A percentile compares a stretch with the other conserved stretches of the same genome.
Conservation (phyloP, 2,329 filamentous ascomycete species). For the Bipolaris bicolor region DNA sequence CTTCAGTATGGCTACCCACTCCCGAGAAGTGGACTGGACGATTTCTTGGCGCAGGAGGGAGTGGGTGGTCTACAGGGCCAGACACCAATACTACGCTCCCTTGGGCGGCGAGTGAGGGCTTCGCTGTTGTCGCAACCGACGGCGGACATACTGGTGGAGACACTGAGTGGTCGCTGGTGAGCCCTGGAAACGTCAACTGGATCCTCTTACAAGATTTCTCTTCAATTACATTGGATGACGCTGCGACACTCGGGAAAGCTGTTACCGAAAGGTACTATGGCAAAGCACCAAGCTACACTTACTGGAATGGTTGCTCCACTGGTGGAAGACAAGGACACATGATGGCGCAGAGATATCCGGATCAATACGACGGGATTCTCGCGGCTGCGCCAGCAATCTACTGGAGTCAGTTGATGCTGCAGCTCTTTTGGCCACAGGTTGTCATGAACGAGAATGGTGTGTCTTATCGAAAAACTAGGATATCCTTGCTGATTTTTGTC, state of each 20-base stretch:
- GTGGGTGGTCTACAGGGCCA: constrained; percentile 25
- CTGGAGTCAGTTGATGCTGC: constrained; percentile 23
- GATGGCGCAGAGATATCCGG: constrained; percentile 40
- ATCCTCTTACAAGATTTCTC: constrained; percentile 41
- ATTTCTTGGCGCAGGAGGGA: constrained; percentile 31
- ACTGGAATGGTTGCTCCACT: constrained; percentile 39
- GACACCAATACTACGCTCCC: constrained; percentile 16
- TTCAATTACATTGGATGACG: constrained; percentile 41
- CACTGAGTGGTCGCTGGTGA: constrained; percentile 15
- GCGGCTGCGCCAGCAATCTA: constrained; percentile 38
- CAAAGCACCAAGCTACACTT: constrained; percentile 33
- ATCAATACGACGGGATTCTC: constrained; percentile 38
- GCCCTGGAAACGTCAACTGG: constrained; percentile 29
- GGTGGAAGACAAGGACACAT: constrained; percentile 36
- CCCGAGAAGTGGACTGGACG: constrained; percentile 29
- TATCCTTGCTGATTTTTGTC: not conserved
- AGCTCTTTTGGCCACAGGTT: constrained; percentile 29
- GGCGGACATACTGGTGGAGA: constrained; percentile 23
- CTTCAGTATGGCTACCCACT: constrained; percentile 28
- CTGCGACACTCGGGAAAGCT: constrained; percentile 35
- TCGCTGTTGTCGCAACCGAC: constrained; percentile 31
- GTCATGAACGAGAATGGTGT: constrained; percentile 34
- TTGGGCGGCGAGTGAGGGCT: constrained; percentile 28
- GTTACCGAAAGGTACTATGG: constrained; percentile 38
- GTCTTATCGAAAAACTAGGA: not conserved